Percentiles rank a stretch among this genome's conserved stretches.
phyloP scores from a whole-genome alignment of 169 alveolate genomes.

The Cryptosporidium bovis region DNA sequence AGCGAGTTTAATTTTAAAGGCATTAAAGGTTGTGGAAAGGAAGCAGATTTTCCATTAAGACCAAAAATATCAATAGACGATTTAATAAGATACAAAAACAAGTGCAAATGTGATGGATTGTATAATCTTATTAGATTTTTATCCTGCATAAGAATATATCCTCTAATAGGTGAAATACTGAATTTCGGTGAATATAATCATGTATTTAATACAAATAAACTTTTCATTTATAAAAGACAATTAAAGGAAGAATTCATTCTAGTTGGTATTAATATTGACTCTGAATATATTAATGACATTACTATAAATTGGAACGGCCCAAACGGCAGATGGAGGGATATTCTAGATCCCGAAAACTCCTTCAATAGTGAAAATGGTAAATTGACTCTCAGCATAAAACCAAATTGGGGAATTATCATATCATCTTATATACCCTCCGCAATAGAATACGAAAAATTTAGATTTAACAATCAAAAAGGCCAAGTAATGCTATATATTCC shows the following conservation, averaged over 20 bases:
- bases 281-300: constrained; percentile 8
- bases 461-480: too few species aligned
- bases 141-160: constrained; percentile 28
- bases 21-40: constrained; percentile 44
- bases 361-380: constrained; percentile 16
- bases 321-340: constrained; percentile 54
- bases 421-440: constrained; percentile 19
- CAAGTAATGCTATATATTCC: too few species aligned
- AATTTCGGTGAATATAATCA: constrained; percentile 10
- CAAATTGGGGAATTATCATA: constrained; percentile 54
- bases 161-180: constrained; percentile 13
- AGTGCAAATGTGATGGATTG: constrained; percentile 14
- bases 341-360: constrained; percentile 28
- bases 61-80: constrained; percentile 50
- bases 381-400: constrained; percentile 5
- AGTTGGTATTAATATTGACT: constrained; percentile 38
- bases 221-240: constrained; percentile 36
- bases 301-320: constrained; percentile 28
- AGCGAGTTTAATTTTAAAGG: constrained; percentile 64
- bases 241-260: constrained; percentile 1
- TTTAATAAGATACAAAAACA: constrained; percentile 1
- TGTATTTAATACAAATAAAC: constrained; percentile 19
- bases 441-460: too few species aligned
- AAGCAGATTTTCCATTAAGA: constrained; percentile 56
- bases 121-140: constrained; percentile 16